These are phyloP conservation scores for Fusarium odoratissimum DNA, from an alignment of 2,329 filamentous ascomycete genomes.

Conservation along the genomic window DNA sequence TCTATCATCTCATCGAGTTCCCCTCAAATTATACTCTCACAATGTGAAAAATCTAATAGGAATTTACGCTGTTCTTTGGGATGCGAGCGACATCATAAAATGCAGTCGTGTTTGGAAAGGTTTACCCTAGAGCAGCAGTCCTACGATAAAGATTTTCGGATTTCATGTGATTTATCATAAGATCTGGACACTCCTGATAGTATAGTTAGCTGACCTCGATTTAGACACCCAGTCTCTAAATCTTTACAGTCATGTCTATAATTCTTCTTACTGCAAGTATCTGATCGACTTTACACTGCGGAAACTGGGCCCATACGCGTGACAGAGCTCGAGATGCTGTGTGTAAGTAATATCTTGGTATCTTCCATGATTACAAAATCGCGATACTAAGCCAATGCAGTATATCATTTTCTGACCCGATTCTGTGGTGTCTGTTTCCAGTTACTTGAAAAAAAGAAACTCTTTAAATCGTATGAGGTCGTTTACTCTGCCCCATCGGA, in stretches of 20 bases:
- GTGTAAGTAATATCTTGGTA: neutral
- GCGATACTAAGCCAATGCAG: neutral
- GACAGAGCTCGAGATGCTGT: neutral
- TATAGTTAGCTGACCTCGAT: neutral
- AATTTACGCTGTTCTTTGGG: neutral
- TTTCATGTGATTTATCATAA: neutral
- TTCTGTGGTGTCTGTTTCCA: neutral
- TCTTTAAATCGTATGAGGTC: constrained; percentile 34
- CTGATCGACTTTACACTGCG: neutral
- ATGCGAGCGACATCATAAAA: neutral
- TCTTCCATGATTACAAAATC: neutral
- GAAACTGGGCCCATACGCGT: fast-evolving
- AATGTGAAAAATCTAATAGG: too few relatives aligned
- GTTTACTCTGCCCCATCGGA: constrained; percentile 1
- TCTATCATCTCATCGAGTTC: neutral
- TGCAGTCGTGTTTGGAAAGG: too few relatives aligned
- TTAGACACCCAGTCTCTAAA: neutral
- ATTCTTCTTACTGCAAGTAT: neutral
- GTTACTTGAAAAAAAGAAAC: neutral
- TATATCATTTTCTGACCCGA: neutral
- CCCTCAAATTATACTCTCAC: neutral
- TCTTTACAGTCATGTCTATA: too few relatives aligned
- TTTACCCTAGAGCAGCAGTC: neutral
- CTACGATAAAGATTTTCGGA: neutral
- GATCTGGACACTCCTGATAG: too few relatives aligned